A percentile compares a stretch with the other conserved stretches of the same genome.
These are phyloP conservation scores for Trichoderma parareesei DNA, from an alignment of 495 filamentous ascomycete species.

Conservation along the genomic window DNA sequence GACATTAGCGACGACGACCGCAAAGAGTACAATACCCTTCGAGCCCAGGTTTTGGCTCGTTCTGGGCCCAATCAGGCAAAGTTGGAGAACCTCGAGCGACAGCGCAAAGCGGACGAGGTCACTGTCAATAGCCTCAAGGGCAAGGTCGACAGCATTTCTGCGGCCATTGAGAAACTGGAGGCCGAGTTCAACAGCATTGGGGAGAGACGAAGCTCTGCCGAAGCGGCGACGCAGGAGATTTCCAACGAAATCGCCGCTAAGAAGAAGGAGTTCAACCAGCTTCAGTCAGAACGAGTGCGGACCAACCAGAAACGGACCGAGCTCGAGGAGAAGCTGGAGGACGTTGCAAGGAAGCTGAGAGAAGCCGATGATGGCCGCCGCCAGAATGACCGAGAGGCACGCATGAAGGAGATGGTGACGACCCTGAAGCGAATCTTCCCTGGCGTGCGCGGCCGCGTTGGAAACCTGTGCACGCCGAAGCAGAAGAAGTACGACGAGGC, in stretches of 20 bases:
- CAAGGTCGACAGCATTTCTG: constrained; percentile 73
- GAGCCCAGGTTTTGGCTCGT: constrained; percentile 77
- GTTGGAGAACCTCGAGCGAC: constrained; percentile 73
- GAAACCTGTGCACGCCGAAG: constrained; percentile 89
- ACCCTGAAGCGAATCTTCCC: constrained; percentile 86
- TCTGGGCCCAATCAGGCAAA: constrained; percentile 75
- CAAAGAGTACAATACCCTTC: constrained; percentile 81
- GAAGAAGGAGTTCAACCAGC: constrained; percentile 79
- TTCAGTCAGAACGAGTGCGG: constrained; percentile 77
- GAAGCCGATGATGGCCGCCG: constrained; percentile 77
- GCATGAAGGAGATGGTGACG: constrained; percentile 68
- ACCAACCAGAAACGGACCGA: constrained; percentile 73
- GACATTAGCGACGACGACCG: constrained; percentile 79
- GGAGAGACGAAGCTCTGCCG: constrained; percentile 54
- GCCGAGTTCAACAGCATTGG: constrained; percentile 60
- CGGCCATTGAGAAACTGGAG: constrained; percentile 63
- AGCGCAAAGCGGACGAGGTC: constrained; percentile 81
- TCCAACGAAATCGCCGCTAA: constrained; percentile 74
- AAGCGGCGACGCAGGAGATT: constrained; percentile 54
- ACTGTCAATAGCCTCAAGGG: constrained; percentile 77
- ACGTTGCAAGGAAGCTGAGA: constrained; percentile 66
- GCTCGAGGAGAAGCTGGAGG: constrained; percentile 81
- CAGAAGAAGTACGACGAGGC: constrained; percentile 93
- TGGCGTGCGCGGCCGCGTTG: constrained; percentile 81
- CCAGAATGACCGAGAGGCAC: constrained; percentile 71